phyloP scores from a whole-genome alignment of 768 basidiomycete species.

The Phanerodontia chrysosporium region DNA sequence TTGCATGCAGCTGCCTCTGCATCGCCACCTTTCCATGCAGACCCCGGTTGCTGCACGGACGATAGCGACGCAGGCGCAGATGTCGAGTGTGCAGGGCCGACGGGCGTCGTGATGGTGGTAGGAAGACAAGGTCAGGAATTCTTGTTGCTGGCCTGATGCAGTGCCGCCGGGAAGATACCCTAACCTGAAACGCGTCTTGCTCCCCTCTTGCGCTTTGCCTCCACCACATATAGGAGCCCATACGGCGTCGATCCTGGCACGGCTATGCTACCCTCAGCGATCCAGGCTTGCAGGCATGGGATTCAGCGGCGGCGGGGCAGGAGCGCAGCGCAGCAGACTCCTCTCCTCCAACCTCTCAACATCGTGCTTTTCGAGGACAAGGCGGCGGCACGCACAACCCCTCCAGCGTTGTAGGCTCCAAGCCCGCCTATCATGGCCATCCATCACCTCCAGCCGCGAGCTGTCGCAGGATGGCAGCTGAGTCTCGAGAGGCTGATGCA shows the following conservation, averaged over 20 bases:
- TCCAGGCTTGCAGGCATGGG: neutral
- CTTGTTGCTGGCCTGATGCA: too few relatives aligned
- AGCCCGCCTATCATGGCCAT: neutral
- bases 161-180: too few relatives aligned
- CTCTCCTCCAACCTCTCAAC: neutral
- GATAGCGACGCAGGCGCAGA: neutral
- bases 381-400: too few relatives aligned
- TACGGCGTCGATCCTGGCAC: neutral
- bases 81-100: neutral
- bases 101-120: constrained; percentile 1
- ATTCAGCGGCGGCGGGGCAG: neutral
- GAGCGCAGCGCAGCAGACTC: neutral
- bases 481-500: constrained; percentile 5
- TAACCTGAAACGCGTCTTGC: neutral
- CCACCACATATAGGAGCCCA: neutral
- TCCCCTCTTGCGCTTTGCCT: neutral
- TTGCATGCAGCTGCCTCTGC: too few relatives aligned
- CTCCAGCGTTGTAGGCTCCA: neutral
- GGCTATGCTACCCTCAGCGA: neutral
- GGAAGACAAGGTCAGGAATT: neutral
- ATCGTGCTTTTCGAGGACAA: neutral
- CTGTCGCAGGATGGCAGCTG: neutral
- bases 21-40: neutral
- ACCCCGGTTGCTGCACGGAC: neutral
- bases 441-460: neutral